phyloP scores from a whole-genome alignment of 2,329 filamentous ascomycete species.

The Colletotrichum sp. region DNA sequence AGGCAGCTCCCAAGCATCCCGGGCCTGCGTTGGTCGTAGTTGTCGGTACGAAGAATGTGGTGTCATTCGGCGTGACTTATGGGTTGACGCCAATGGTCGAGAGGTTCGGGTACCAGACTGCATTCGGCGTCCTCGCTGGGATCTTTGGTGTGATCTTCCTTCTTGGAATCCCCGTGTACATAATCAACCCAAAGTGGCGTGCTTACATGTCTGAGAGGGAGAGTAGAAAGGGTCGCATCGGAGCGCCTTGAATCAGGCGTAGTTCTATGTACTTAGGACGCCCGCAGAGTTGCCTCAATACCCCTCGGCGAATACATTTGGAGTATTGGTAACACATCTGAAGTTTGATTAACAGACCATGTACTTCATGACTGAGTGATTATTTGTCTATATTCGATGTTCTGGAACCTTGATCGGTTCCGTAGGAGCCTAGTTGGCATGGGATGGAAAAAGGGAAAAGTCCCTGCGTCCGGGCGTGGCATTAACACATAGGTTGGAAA shows the following conservation, averaged over 20 bases:
- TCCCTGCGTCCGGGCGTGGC: neutral
- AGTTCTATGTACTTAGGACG: neutral
- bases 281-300: neutral
- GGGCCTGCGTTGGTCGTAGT: constrained; percentile 37
- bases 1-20: constrained; percentile 36
- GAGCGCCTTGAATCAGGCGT: neutral
- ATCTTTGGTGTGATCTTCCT: constrained; percentile 25
- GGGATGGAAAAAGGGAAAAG: neutral
- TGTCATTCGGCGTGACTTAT: constrained; percentile 35
- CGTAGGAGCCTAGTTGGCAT: neutral
- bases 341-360: neutral
- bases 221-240: neutral
- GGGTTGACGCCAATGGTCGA: constrained; percentile 36
- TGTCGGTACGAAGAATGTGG: constrained; percentile 36
- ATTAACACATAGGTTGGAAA: accelerated
- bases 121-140: constrained; percentile 24
- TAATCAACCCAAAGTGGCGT: constrained; percentile 23
- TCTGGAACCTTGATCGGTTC: accelerated
- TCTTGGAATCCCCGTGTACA: constrained; percentile 25
- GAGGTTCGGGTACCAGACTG: constrained; percentile 18
- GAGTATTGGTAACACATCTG: neutral
- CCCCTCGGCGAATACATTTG: neutral
- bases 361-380: neutral
- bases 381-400: neutral
- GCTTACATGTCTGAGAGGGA: neutral